A percentile compares a stretch with the other conserved stretches of the same genome.
These are phyloP conservation scores for Croton laevigatus DNA, from an alignment of 441 rosid genomes.

Conservation along the genomic window DNA sequence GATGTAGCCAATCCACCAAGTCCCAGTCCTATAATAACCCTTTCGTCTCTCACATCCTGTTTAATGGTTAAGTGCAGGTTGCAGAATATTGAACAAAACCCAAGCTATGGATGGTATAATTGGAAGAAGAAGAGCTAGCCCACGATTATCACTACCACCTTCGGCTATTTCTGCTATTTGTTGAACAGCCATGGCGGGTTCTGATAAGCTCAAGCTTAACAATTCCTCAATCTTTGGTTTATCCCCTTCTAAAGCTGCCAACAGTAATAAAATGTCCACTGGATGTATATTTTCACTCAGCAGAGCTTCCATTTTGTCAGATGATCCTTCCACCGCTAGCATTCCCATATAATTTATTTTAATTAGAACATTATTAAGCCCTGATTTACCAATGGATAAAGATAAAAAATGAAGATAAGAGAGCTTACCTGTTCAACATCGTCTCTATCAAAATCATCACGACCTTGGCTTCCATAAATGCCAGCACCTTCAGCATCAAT, in stretches of 20 bases:
- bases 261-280: conserved; percentile 68
- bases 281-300: conserved; percentile 75
- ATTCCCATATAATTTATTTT: conserved; percentile 95
- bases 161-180: conserved; percentile 58
- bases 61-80: conserved; percentile 87
- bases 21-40: conserved; percentile 66
- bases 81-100: conserved; percentile 94
- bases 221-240: conserved; percentile 83
- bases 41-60: conserved; percentile 60
- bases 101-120: conserved; percentile 78
- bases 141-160: conserved; percentile 73
- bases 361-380: background rate
- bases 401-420: background rate
- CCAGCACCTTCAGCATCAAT: conserved; percentile 95
- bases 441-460: conserved; percentile 87
- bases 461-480: conserved; percentile 77
- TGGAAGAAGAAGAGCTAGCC: conserved; percentile 74
- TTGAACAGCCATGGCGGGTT: conserved; percentile 80
- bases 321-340: conserved; percentile 87
- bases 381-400: background rate
- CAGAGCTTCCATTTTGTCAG: conserved; percentile 90
- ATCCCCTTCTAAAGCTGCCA: conserved; percentile 87
- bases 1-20: conserved; percentile 62
- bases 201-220: conserved; percentile 55
- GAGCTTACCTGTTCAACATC: conserved; percentile 78